A percentile compares a stretch with the other conserved stretches of the same genome.
phyloP scores from a whole-genome alignment of 495 filamentous ascomycete genomes.

The Xylaria castorea region DNA sequence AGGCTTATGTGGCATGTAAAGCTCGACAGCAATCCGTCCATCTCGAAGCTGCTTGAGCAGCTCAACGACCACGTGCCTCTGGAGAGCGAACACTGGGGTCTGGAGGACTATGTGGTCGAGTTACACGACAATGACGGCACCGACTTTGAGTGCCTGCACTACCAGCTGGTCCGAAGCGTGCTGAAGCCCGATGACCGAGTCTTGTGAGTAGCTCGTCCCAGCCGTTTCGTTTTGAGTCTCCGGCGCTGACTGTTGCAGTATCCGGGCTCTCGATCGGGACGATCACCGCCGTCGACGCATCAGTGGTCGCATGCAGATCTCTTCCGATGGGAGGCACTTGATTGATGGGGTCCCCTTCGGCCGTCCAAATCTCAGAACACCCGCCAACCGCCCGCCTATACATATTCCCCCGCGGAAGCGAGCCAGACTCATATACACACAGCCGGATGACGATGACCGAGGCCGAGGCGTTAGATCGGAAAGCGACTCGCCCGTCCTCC shows the following conservation, averaged over 20 bases:
- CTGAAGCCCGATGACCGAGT: constrained; percentile 87
- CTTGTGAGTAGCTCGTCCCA: constrained; percentile 37
- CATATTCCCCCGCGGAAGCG: constrained; percentile 81
- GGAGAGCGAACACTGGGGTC: constrained; percentile 81
- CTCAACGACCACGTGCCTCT: constrained; percentile 85
- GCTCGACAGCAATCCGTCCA: constrained; percentile 65
- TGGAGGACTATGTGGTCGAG: constrained; percentile 93
- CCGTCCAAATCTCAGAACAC: constrained; percentile 66
- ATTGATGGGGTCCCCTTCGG: constrained; percentile 92
- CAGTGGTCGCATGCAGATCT: constrained; percentile 85
- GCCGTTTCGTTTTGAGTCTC: constrained; percentile 43
- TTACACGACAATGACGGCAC: constrained; percentile 59
- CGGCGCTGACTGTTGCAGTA: constrained; percentile 55
- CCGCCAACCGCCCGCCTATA: constrained; percentile 68
- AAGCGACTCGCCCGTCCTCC: constrained; percentile 39
- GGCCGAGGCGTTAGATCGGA: constrained; percentile 38
- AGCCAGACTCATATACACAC: constrained; percentile 57
- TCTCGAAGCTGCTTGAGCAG: constrained; percentile 82
- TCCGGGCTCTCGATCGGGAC: constrained; percentile 77
- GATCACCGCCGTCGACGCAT: constrained; percentile 78
- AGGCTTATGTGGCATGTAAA: constrained; percentile 75
- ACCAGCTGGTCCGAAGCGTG: constrained; percentile 70
- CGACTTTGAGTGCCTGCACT: constrained; percentile 91
- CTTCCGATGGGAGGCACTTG: constrained; percentile 78
- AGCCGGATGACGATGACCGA: constrained; percentile 41